These are phyloP conservation scores for Thuidium tamariscinum DNA, from an alignment of 225 moss, liverwort and hornwort species.

Conservation along the genomic window DNA sequence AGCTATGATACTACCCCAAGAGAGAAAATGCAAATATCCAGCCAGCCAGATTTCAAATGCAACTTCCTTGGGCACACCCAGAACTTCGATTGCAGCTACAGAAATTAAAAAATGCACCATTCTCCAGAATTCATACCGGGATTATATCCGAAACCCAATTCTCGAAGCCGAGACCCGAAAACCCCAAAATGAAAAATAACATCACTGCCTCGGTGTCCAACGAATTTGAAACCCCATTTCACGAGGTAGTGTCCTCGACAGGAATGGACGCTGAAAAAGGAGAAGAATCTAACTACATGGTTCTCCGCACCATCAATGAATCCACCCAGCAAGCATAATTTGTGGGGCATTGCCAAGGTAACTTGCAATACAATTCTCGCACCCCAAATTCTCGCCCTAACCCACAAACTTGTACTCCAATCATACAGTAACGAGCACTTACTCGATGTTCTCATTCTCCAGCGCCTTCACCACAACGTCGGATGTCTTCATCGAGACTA, in stretches of 20 bases:
- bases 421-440: not conserved
- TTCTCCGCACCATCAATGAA: not conserved
- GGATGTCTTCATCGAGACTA: conserved; percentile 28
- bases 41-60: not conserved
- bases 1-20: not conserved
- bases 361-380: not conserved
- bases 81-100: not conserved
- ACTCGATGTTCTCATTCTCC: conserved; percentile 44
- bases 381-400: not conserved
- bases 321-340: not conserved
- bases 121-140: not conserved
- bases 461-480: conserved; percentile 41
- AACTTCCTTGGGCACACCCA: not conserved
- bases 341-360: not conserved
- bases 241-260: too few relatives aligned
- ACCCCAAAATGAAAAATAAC: not conserved
- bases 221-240: not conserved
- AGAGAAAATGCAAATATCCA: not conserved
- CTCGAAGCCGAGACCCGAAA: not conserved
- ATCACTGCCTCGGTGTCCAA: not conserved
- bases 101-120: not conserved
- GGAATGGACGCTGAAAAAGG: not conserved
- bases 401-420: not conserved
- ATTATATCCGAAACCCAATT: not conserved
- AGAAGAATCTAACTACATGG: not conserved